Base-by-base conservation (phyloP, 2,329 filamentous ascomycete species). In the Fusarium verrucosum region DNA sequence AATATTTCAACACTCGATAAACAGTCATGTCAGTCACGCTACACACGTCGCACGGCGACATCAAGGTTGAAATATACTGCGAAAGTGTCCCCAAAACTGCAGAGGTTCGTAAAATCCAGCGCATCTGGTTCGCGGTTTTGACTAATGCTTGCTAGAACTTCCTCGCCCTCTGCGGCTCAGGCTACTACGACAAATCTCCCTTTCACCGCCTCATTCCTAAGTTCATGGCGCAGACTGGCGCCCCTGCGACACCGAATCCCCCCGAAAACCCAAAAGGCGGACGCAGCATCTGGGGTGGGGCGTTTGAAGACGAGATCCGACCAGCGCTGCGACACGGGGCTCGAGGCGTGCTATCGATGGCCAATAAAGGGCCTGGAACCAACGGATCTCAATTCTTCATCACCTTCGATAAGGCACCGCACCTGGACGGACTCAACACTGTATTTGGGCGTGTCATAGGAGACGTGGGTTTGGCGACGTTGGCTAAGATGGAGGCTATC, bases 1-100 rank as follows among this genome's bases (percentile, higher is more conserved):
- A 19, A 19, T 26, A 30, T 25, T 22, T 36, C 20, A 28, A 38
- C 16, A 11, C 6, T 28, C 16, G 36, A 13, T 37, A 7, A 61
- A 33, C 11, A 42, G 20, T 11, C 67, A 89, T 89, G 87, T 89
- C 87, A 13, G 85, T 89, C 63, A 89, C 87, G 11, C 85, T 99
- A 14, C 93, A 97, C 78, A 99, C 95, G 45, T 92, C 89, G 46
- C 85, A 90, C 50, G 95, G 95, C 75, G 90, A 95, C 78, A 85
- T 99, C 75, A 99, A 98, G 81, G 87, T 98, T 71, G 95, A 98
- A 78, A 83, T 99, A 68, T 98, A 97, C 81, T 98, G 94, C 81
- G 92, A 97, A 77, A 89, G 91, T 70, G 92, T 96, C 28, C 95
- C 95, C 63, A 94, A 94, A 77, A 97, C 95, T 1, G 90, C 93